These are phyloP conservation scores for Russula lepida DNA, from an alignment of 768 basidiomycete genomes.

Conservation along the genomic window DNA sequence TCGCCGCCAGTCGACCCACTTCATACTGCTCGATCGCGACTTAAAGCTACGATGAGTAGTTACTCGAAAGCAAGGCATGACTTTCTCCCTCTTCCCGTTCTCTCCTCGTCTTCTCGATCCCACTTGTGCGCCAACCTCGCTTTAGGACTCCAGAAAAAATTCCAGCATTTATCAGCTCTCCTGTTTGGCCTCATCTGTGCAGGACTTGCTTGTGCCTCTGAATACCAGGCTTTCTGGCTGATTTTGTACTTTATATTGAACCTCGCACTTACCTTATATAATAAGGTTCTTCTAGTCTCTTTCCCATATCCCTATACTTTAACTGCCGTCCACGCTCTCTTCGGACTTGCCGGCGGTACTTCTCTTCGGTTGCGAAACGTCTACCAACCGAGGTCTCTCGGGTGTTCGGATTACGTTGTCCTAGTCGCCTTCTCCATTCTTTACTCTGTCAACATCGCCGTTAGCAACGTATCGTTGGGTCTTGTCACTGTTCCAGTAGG, in stretches of 20 bases:
- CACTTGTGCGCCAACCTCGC: neutral
- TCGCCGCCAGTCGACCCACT: neutral
- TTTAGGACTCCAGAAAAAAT: neutral
- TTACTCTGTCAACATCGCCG: conserved; percentile 90
- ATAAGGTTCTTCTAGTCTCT: conserved; percentile 83
- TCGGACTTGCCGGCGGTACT: conserved; percentile 74
- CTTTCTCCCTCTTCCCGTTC: conserved; percentile 12
- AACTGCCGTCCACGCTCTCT: conserved; percentile 85
- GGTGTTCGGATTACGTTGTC: conserved; percentile 44
- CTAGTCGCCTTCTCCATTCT: conserved; percentile 79
- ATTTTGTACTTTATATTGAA: conserved; percentile 84
- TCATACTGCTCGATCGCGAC: neutral
- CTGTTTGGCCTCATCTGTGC: neutral
- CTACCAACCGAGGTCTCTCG: conserved; percentile 51
- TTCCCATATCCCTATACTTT: conserved; percentile 97
- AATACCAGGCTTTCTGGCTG: conserved; percentile 48
- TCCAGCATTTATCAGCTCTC: neutral
- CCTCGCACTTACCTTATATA: conserved; percentile 86
- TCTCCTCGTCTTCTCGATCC: conserved; percentile 1
- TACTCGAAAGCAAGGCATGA: neutral
- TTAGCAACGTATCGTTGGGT: conserved; percentile 85
- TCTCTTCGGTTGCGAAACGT: conserved; percentile 48
- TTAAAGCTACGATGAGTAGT: neutral
- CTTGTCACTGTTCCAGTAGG: conserved; percentile 85
- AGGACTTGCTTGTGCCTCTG: neutral